Evolutionary conservation across 108 stramenopile species (phyloP).

Genomic region (Skeletonema menzelii): DNA sequence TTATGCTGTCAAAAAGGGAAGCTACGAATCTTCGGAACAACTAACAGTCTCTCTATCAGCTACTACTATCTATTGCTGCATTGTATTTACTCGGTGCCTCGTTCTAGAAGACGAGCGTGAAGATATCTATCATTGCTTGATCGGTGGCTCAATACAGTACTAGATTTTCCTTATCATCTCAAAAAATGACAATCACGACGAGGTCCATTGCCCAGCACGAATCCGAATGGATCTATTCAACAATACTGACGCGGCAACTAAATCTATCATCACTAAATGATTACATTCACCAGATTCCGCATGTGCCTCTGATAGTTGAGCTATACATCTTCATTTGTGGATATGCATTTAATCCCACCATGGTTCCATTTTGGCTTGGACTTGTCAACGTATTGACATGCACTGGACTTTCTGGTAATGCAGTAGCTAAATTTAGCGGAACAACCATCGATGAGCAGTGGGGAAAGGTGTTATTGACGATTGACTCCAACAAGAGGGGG

Average conservation of each 20-base stretch:
- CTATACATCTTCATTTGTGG: slow-evolving; percentile 37
- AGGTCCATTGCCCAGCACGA: slow-evolving; percentile 16
- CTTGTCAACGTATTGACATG: slow-evolving; percentile 14
- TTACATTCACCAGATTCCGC: slow-evolving; percentile 26
- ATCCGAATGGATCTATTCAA: slow-evolving; percentile 47
- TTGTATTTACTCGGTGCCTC: no score
- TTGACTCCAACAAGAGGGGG: background rate
- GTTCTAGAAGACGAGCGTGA: no score
- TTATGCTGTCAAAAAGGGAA: no score
- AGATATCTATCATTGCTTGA: no score
- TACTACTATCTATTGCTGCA: no score
- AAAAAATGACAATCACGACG: background rate
- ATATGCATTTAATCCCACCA: slow-evolving; percentile 52
- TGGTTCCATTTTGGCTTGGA: slow-evolving; percentile 34
- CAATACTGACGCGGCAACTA: slow-evolving; percentile 14
- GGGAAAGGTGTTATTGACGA: background rate
- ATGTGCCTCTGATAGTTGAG: slow-evolving; percentile 24
- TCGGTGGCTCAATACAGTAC: no score
- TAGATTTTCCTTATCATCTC: background rate
- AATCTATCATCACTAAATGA: slow-evolving; percentile 25
- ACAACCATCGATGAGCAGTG: background rate
- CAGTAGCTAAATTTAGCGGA: background rate
- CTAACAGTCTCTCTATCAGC: no score
- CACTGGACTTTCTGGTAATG: background rate
- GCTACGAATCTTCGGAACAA: no score